These are phyloP conservation scores for Claviceps digitariae DNA, from an alignment of 2,329 filamentous ascomycete genomes.

Conservation along the genomic window DNA sequence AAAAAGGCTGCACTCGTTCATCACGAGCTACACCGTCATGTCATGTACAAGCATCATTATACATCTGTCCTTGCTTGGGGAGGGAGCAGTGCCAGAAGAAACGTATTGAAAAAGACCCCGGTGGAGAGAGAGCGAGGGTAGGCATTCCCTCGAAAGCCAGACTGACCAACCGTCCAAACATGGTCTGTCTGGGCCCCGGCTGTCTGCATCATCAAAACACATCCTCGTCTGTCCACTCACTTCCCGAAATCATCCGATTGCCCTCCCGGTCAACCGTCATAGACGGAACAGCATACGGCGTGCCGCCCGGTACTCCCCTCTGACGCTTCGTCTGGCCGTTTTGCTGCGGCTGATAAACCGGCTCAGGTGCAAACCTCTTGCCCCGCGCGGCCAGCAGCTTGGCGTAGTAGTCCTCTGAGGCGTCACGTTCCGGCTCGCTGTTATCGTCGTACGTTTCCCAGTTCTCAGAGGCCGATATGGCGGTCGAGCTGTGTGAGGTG, in stretches of 20 bases:
- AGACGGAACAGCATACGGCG: conserved; percentile 28
- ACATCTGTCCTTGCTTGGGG: too few relatives aligned
- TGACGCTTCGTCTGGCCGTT: conserved; percentile 37
- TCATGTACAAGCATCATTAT: too few relatives aligned
- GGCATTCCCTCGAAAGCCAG: too few relatives aligned
- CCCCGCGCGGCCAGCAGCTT: conserved; percentile 55
- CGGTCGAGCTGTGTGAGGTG: conserved; percentile 63
- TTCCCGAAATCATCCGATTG: conserved; percentile 49
- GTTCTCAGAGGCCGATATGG: conserved; percentile 76
- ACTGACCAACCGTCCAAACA: too few relatives aligned
- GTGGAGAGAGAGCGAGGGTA: too few relatives aligned
- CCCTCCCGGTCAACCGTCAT: conserved; percentile 42
- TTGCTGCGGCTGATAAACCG: conserved; percentile 24
- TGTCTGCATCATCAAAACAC: conserved; percentile 31
- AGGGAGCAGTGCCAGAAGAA: too few relatives aligned
- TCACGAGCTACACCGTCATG: too few relatives aligned
- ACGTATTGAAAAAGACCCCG: too few relatives aligned
- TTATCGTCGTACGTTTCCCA: conserved; percentile 94
- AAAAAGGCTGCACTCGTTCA: too few relatives aligned
- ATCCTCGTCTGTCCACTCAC: conserved; percentile 56
- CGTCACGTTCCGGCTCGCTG: conserved; percentile 63
- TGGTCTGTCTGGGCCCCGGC: too few relatives aligned
- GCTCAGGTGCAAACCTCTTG: conserved; percentile 48
- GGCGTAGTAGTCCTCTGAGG: conserved; percentile 66
- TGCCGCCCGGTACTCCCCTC: conserved; percentile 31